Base-by-base conservation (phyloP, 768 basidiomycete genomes). In the Lyophyllum semitale region DNA sequence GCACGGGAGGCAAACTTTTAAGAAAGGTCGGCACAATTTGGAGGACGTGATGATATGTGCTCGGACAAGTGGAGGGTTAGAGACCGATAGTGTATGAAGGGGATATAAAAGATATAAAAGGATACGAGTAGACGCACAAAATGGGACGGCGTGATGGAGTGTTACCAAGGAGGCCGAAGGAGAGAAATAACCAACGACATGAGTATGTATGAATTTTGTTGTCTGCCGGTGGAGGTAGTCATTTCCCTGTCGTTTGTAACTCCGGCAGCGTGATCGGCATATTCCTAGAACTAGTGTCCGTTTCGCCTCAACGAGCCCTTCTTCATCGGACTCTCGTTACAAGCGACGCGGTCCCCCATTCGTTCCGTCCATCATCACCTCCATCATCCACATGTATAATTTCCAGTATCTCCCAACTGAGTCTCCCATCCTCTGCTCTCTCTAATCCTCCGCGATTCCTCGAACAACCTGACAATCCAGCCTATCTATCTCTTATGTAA, bases 161-260 rank as follows among this genome's bases (percentile, higher is more conserved):
- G 78, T 80, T 75, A 76, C 76, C 73, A 80, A 74, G 78, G 75
- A 69, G 68, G 59, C 59, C 62, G 60, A 59, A 63, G 60, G 69
- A 70, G 65, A 68, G 62, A 67, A 67, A 60, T 60, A 58, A 60
- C 61, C 62, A 59, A 63, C 48, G 63, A 68, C 63, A 62, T 69
- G 66, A 64, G 63, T 61, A 65, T 65, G 66, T 65, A 63, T 67
- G 67, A 61, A 64, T 54, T 57, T 55, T 50, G 45, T 58, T 46
- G 51, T 30, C 44, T 57, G 55, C 67, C 60, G 63, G 64, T 61
- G 63, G 60, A 63, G 60, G 60, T 64, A 55, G 63, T 60, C 57
- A 58, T 48, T 63, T 45, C 55, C 52, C 53, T 56, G 51, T 57
- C 46, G 50, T 65, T 51, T 65, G 60, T 58, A 64, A 64, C 60